These are phyloP conservation scores for Ampelomyces quisqualis DNA, from an alignment of 2,329 filamentous ascomycete species.

Conservation along the genomic window DNA sequence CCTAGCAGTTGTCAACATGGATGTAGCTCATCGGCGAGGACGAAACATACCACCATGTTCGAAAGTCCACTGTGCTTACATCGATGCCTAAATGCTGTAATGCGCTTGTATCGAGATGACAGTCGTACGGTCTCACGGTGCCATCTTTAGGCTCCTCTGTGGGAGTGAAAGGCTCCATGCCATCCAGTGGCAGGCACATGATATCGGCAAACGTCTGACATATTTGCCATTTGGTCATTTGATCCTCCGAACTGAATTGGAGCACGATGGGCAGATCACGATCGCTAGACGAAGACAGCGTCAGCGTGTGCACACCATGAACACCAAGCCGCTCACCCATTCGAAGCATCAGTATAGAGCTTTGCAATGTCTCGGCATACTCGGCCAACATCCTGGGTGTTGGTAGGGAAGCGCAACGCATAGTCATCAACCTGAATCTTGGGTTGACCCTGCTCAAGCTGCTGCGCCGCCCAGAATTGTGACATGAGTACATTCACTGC, in stretches of 20 bases:
- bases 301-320: not conserved
- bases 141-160: constrained; percentile 69
- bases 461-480: constrained; percentile 70
- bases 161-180: constrained; percentile 58
- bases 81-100: constrained; percentile 73
- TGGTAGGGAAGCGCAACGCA: constrained; percentile 81
- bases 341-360: constrained; percentile 56
- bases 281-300: constrained; percentile 8
- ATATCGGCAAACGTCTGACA: constrained; percentile 76
- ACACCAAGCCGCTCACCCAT: constrained; percentile 24
- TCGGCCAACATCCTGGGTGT: constrained; percentile 81
- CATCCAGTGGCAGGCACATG: constrained; percentile 69
- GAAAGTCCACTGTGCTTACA: constrained; percentile 72
- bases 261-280: constrained; percentile 66
- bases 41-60: constrained; percentile 68
- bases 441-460: constrained; percentile 50
- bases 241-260: constrained; percentile 85
- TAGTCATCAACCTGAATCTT: constrained; percentile 80
- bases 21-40: not conserved
- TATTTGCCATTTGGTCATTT: constrained; percentile 87
- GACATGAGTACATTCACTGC: constrained; percentile 82
- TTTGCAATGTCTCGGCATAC: constrained; percentile 73
- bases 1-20: constrained; percentile 26
- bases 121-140: constrained; percentile 82
- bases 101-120: constrained; percentile 75